A percentile compares a stretch with the other conserved stretches of the same genome.
phyloP scores from a whole-genome alignment of 768 basidiomycete genomes.

The Collybia sp. region DNA sequence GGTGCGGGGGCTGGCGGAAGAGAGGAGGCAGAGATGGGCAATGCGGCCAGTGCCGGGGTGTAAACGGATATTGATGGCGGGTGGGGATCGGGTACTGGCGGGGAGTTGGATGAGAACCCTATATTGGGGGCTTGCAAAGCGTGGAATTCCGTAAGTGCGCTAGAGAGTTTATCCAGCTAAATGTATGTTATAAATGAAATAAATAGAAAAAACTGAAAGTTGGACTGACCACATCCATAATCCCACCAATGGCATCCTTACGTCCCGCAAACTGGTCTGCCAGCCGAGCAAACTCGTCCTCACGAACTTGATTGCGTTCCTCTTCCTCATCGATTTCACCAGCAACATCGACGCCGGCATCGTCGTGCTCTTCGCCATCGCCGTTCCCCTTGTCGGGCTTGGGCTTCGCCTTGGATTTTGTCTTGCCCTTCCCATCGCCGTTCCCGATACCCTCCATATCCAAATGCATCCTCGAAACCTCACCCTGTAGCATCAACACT shows the following conservation, averaged over 20 bases:
- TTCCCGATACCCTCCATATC: conserved; percentile 68
- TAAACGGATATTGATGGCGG: conserved; percentile 8
- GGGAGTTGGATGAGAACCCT: conserved; percentile 24
- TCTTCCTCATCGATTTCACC: conserved; percentile 50
- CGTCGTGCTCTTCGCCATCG: conserved; percentile 30
- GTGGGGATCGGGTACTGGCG: conserved; percentile 10
- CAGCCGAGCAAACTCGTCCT: conserved; percentile 65
- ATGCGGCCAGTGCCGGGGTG: neutral
- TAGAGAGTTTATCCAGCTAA: conserved; percentile 57
- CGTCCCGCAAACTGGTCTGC: conserved; percentile 66
- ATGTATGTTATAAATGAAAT: conserved; percentile 5
- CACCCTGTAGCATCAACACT: conserved; percentile 68
- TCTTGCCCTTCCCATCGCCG: conserved; percentile 25
- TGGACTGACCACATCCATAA: conserved; percentile 65
- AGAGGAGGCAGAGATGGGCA: no score
- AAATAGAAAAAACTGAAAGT: conserved; percentile 1
- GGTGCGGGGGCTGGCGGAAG: no score
- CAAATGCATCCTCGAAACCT: conserved; percentile 68
- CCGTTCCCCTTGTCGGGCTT: conserved; percentile 13
- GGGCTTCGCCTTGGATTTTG: conserved; percentile 27
- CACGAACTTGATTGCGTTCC: conserved; percentile 49
- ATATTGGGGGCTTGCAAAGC: conserved; percentile 40
- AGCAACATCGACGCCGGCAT: conserved; percentile 46
- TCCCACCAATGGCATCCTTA: conserved; percentile 61
- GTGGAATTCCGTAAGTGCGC: conserved; percentile 45